A percentile compares a stretch with the other conserved stretches of the same genome.
Conservation (phyloP, 495 filamentous ascomycete genomes). For the Hypoxylon trugodes region DNA sequence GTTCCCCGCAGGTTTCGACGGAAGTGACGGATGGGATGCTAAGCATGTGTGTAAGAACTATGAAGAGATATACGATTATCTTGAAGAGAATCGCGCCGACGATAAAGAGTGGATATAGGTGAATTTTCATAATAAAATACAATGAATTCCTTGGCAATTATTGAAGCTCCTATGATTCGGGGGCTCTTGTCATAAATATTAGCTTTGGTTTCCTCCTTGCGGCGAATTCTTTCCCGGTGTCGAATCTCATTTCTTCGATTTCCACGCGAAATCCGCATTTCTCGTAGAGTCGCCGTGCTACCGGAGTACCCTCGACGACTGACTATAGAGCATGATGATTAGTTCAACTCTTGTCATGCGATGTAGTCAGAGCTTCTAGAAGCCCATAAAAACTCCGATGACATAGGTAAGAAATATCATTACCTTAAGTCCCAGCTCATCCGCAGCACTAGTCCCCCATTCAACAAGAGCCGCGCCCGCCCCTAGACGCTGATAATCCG, state of each 20-base stretch:
- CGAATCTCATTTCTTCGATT: constrained; percentile 38
- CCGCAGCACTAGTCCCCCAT: constrained; percentile 60
- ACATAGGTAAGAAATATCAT: background rate
- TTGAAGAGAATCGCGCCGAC: constrained; percentile 51
- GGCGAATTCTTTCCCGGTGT: constrained; percentile 22
- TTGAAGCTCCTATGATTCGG: background rate
- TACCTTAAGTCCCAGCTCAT: constrained; percentile 42
- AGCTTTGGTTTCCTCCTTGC: constrained; percentile 29
- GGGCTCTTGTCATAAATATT: constrained; percentile 36
- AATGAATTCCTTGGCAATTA: background rate
- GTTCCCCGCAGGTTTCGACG: constrained; percentile 49
- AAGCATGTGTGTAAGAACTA: constrained; percentile 58
- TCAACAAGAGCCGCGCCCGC: constrained; percentile 59
- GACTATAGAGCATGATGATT: constrained; percentile 13
- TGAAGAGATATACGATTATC: constrained; percentile 43
- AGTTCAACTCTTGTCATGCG: too few relatives aligned
- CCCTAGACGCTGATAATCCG: constrained; percentile 56
- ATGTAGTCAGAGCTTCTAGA: too few relatives aligned
- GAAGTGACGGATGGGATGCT: constrained; percentile 58
- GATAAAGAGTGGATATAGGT: constrained; percentile 53
- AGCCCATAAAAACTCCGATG: background rate
- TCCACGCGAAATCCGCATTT: constrained; percentile 32
- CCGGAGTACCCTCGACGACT: constrained; percentile 38
- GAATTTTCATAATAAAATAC: background rate
- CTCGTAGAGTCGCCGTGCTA: constrained; percentile 32